phyloP scores from a whole-genome alignment of 1,284 basidiomycete species.

The Cryptococcus amylolentus region DNA sequence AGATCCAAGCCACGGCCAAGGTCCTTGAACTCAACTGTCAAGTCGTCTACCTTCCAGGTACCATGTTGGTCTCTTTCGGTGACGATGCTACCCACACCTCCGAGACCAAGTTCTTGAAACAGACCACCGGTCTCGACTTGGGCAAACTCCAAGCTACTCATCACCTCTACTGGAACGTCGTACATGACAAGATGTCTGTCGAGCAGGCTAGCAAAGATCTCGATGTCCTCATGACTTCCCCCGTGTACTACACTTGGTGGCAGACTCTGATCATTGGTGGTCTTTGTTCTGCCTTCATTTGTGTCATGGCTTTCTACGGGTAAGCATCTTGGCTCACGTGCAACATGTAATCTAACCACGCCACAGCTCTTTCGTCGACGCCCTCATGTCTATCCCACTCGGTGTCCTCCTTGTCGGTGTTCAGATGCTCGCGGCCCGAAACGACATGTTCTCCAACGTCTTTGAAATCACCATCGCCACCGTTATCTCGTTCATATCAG shows the following conservation, averaged over 20 bases:
- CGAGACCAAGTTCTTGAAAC: conserved; percentile 79
- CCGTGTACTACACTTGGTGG: conserved; percentile 62
- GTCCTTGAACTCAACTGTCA: conserved; percentile 80
- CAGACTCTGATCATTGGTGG: conserved; percentile 73
- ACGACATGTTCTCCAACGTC: conserved; percentile 84
- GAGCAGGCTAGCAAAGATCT: conserved; percentile 70
- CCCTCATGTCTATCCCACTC: conserved; percentile 68
- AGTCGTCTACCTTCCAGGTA: conserved; percentile 81
- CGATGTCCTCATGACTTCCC: conserved; percentile 67
- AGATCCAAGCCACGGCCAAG: conserved; percentile 78
- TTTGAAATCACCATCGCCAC: conserved; percentile 69
- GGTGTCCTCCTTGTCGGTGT: conserved; percentile 73
- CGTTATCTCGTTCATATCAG: conserved; percentile 73
- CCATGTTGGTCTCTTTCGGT: conserved; percentile 77
- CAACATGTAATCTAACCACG: background rate
- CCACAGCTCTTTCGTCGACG: conserved; percentile 64
- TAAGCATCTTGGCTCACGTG: conserved; percentile 11
- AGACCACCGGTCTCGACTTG: conserved; percentile 68
- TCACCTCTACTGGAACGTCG: conserved; percentile 78
- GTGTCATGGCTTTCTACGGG: conserved; percentile 49
- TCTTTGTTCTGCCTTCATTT: conserved; percentile 76
- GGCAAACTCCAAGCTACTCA: conserved; percentile 75
- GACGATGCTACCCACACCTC: conserved; percentile 79
- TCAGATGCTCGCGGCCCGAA: conserved; percentile 69
- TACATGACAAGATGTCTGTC: conserved; percentile 79